Base-by-base conservation (phyloP, 1,284 basidiomycete species). In the Vanrija sp. region DNA sequence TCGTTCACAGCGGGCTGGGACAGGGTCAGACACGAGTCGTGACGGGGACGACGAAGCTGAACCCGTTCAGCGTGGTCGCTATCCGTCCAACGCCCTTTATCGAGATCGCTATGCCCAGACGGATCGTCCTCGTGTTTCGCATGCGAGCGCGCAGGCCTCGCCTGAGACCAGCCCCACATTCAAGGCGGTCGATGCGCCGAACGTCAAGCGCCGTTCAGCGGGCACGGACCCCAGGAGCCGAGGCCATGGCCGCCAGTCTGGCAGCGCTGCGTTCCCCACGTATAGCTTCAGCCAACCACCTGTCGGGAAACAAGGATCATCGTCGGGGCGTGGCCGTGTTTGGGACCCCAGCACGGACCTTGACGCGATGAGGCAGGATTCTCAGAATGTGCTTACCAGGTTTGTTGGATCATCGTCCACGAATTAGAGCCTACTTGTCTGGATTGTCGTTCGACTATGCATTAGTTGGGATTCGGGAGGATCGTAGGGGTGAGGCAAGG, bases 301-400 rank as follows among this genome's bases (percentile, higher is more conserved):
- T 34, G 34, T 34, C 34, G 34, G 34, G 12, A 34, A 12, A 12
- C 34, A 34, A 15, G 34, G 34, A 44, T 19, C 39, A n/a, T 8
- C 39, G 46, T 26, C 25, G 14, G 6, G 5, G 16, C 23, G n/a
- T 42, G 65, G 61, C 38, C 60, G 62, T 18, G 50, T 57, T 6
- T 75, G 70, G 64, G 68, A 71, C 46, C 72, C 72, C 0, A 55
- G 26, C 26, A 75, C 72, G 10, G 67, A 70, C 53, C 53, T 71
- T 14, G 70, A 73, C 38, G 54, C 60, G 29, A 58, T 67, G 38
- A 91, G 89, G 73, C 83, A 83, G 53, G 85, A 86, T 19, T 89
- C 88, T 3, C 89, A 92, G 68, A 86, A 91, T 65, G 87, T 89
- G 15, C 78, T 91, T 39, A 83, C 85, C 8, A 80, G 86, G 40